Percentiles rank a stretch among this genome's conserved stretches.
Evolutionary conservation across 331 rosid genomes (phyloP).

Genomic region (Ulmus americana): DNA sequence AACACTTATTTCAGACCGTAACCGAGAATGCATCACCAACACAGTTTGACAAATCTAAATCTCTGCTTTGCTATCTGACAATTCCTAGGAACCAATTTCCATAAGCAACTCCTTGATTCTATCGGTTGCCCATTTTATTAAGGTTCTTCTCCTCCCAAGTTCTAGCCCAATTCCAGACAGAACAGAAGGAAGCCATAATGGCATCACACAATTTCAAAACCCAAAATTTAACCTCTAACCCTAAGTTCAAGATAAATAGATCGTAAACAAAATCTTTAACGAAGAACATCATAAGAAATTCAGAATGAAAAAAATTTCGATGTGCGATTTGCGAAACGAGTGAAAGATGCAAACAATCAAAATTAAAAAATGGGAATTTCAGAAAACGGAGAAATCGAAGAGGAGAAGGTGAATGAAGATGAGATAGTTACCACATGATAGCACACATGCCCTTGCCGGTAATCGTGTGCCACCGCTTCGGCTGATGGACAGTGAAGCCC

Average conservation of each 20-base stretch:
- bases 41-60: constrained; percentile 65
- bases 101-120: constrained; percentile 75
- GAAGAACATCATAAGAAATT: background rate
- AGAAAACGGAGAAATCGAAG: background rate
- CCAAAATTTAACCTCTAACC: background rate
- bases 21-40: constrained; percentile 81
- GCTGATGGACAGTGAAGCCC: constrained; percentile 68
- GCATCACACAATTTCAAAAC: background rate
- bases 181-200: constrained; percentile 38
- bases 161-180: constrained; percentile 86
- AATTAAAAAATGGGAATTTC: background rate
- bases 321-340: background rate
- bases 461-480: constrained; percentile 80
- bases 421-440: constrained; percentile 59
- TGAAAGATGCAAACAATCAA: background rate
- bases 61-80: constrained; percentile 59
- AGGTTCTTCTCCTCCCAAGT: constrained; percentile 89
- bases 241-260: background rate
- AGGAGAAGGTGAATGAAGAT: background rate
- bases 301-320: too few species aligned
- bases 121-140: constrained; percentile 62
- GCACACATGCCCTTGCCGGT: constrained; percentile 97
- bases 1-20: constrained; percentile 68
- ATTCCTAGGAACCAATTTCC: constrained; percentile 49
- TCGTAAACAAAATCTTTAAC: background rate